A percentile compares a stretch with the other conserved stretches of the same genome.
phyloP scores from a whole-genome alignment of 225 moss, liverwort and hornwort species.

The Polytrichum formosum region DNA sequence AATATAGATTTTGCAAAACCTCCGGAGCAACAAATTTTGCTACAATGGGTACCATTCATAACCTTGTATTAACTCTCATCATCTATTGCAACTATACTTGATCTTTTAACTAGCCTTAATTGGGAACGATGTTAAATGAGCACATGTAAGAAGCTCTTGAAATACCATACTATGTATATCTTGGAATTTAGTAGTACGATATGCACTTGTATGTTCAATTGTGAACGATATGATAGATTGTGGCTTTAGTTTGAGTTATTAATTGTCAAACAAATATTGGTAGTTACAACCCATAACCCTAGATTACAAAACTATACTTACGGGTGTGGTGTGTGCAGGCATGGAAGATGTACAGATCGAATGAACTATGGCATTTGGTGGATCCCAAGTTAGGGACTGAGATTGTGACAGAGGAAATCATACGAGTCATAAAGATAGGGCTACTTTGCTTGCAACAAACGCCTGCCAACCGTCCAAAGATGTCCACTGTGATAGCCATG shows the following conservation, averaged over 20 bases:
- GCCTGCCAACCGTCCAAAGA: slow-evolving; percentile 27
- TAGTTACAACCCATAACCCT: no score
- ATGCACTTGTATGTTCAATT: no score
- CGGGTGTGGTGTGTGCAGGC: slow-evolving; percentile 13
- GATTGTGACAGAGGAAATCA: slow-evolving; percentile 33
- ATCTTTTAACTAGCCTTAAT: not conserved
- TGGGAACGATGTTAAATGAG: no score
- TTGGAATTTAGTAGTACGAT: no score
- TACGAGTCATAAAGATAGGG: slow-evolving; percentile 33
- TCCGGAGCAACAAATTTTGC: slow-evolving; percentile 36
- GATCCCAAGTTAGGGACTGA: slow-evolving; percentile 31
- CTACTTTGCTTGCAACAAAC: slow-evolving; percentile 40
- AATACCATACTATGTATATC: no score
- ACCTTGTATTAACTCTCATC: not conserved
- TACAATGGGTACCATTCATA: slow-evolving; percentile 34
- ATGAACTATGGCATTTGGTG: slow-evolving; percentile 23
- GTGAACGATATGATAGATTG: no score
- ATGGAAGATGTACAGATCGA: slow-evolving; percentile 42
- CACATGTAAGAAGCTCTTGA: no score
- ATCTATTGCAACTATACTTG: not conserved
- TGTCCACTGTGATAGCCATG: slow-evolving; percentile 38
- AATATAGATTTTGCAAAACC: slow-evolving; percentile 31
- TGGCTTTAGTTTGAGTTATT: no score
- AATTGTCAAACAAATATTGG: no score
- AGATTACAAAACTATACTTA: no score